Evolutionary conservation across 2,329 filamentous ascomycete genomes (phyloP).

Genomic region (Orbilia javanica): DNA sequence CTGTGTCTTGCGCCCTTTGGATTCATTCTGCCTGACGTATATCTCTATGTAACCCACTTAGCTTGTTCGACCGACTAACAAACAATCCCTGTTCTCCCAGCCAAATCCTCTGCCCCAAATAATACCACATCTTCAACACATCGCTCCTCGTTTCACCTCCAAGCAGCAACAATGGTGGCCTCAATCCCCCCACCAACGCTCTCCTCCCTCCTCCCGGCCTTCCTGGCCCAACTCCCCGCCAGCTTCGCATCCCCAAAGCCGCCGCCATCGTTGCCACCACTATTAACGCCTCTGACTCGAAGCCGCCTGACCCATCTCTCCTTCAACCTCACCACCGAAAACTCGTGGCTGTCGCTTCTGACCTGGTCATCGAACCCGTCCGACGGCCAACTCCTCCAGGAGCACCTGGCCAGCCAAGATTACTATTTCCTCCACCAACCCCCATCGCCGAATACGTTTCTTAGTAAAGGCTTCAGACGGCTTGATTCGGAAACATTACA

Average conservation of each 20-base stretch:
- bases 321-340: slow-evolving; percentile 65
- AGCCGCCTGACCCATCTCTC: slow-evolving; percentile 77
- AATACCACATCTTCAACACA: slow-evolving; percentile 21
- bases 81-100: slow-evolving; percentile 2
- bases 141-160: too few relatives aligned
- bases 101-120: background rate
- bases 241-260: slow-evolving; percentile 73
- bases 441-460: slow-evolving; percentile 75
- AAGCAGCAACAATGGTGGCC: slow-evolving; percentile 58
- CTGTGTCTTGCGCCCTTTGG: too few relatives aligned
- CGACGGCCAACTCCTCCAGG: slow-evolving; percentile 71
- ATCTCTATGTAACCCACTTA: too few relatives aligned
- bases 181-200: slow-evolving; percentile 58
- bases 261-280: slow-evolving; percentile 71
- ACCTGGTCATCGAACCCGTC: slow-evolving; percentile 73
- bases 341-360: slow-evolving; percentile 78
- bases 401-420: slow-evolving; percentile 72
- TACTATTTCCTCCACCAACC: slow-evolving; percentile 81
- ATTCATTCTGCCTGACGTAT: too few relatives aligned
- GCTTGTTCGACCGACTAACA: too few relatives aligned
- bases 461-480: slow-evolving; percentile 74
- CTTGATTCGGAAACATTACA: slow-evolving; percentile 76
- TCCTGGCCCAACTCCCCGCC: slow-evolving; percentile 73
- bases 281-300: slow-evolving; percentile 75
- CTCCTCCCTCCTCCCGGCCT: slow-evolving; percentile 68